Evolutionary conservation across 2,329 filamentous ascomycete genomes (phyloP), one percentile per base, ranked within the genome.

Genomic region (Fusarium virguliforme): DNA sequence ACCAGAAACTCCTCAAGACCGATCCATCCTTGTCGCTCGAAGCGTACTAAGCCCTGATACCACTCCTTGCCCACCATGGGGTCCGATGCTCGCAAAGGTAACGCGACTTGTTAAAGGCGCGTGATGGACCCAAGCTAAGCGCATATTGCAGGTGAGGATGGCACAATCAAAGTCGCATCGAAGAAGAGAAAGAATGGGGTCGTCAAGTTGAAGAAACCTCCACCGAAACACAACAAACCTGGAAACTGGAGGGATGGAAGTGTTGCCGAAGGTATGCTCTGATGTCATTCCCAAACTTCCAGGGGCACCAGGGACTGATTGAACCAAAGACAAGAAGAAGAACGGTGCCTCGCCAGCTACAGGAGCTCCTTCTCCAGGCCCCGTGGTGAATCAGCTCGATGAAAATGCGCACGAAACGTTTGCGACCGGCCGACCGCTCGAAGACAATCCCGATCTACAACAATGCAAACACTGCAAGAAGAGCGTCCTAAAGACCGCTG

Each of bases 401-500:
- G 91, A 94, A 66, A 89, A 86, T 67, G 90, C 93, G 13, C 89
- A 92, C 74, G 90, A 94, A 66, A 92, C 92, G 5, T 98, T 98
- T 80, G 86, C 90, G 4, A 95, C 91, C 51, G 94, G 94, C 68
- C 90, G 92, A 64, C 94, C 94, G 0, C 87, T 97, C 73, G 91
- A 94, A 74, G 95, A 97, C 77, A 86, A 86, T 62, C 88, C 92
- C 10, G 94, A 97, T 70, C 87, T 94, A 9, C 90, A 96, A 56
- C 87, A 92, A 73, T 99, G 95, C 87, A 98, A 96, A 79, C 94
- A 97, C 79, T 99, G 95, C 84, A 97, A 96, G 82, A 95, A 97
- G 76, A 92, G 92, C 57, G 89, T 97, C 12, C 85, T 96, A 13
- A 92, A 91, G 75, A 89, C 89, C 34, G 90, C 90, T 1, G 92